Base-by-base conservation (phyloP, 1,284 basidiomycete genomes). In the Trichosporon ovoides region DNA sequence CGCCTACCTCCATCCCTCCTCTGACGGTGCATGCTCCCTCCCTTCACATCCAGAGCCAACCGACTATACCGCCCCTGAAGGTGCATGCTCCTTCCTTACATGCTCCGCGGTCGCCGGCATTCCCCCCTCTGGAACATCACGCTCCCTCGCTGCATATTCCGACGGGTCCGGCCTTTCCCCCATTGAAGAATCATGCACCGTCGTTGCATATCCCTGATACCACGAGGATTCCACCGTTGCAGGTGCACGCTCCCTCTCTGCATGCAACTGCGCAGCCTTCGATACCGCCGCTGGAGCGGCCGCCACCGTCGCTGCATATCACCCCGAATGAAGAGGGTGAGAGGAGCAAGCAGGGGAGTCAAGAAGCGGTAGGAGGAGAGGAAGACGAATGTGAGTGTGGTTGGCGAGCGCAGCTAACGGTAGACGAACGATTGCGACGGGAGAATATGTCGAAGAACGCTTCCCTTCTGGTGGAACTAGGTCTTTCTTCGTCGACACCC, bases 381-480 rank as follows among this genome's bases (percentile, higher is more conserved):
- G 52, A 58, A 1, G 28, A 50, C 2, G 48, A 52, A 16, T 55
- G 53, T 52, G 20, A 34, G n/a, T n/a, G 52, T 3, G 7, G 2
- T 16, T 20, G 19, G 19, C 12, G 14, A 4, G 11, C 7, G 10
- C 12, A 7, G 35, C 57, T 59, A 35, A 59, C 50, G 2, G 14
- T 38, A 62, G 60, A 62, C 20, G 60, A 62, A 18, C 40, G 54
- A 3, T 31, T 13, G 19, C 43, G 60, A 7, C 57, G 18, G 10
- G 31, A 38, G 22, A 58, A 58, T 43, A 62, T 62, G 38, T 35
- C 20, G 16, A 38, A 38, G 22, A 62, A 62, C 43, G 19, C 48
- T 9, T 37, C 22, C 6, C 40, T 61, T 19, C 50, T 61, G 2
- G 53, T 51, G 9, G 36, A 55, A 19, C 60, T 61, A 3, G 18